Evolutionary conservation across 257 asterid species (phyloP).

Genomic region (Solanum appendiculatum): DNA sequence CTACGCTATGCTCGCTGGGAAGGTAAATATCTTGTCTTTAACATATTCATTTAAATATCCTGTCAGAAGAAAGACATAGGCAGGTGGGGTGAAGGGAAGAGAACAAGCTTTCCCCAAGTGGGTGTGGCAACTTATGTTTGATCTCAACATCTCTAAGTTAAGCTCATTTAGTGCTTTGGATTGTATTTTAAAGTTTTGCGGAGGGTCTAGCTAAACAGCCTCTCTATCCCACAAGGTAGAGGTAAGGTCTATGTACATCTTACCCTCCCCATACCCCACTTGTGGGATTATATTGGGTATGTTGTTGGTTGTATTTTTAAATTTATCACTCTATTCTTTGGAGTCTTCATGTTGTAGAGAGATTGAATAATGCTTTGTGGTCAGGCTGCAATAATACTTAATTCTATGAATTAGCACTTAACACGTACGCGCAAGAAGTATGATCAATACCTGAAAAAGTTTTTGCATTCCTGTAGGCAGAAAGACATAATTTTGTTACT

Average conservation of each 20-base stretch:
- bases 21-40: slow-evolving; percentile 9
- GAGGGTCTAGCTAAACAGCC: no score
- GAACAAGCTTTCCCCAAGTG: not conserved
- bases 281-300: no score
- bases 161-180: not conserved
- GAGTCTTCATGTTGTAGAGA: not conserved
- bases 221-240: no score
- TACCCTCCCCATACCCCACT: no score
- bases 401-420: not conserved
- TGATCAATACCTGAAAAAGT: not conserved
- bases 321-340: not conserved
- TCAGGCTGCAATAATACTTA: not conserved
- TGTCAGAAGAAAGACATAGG: not conserved
- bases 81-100: not conserved
- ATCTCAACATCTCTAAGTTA: not conserved
- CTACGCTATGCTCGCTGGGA: slow-evolving; percentile 21
- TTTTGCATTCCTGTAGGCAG: not conserved
- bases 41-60: not conserved
- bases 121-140: not conserved
- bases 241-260: no score
- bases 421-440: not conserved
- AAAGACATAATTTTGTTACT: not conserved
- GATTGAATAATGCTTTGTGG: not conserved
- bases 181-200: not conserved
- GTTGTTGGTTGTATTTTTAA: not conserved